Evolutionary conservation across 1,284 basidiomycete genomes (phyloP), one percentile per base, ranked within the genome.

Genomic region (Puccinia horiana): DNA sequence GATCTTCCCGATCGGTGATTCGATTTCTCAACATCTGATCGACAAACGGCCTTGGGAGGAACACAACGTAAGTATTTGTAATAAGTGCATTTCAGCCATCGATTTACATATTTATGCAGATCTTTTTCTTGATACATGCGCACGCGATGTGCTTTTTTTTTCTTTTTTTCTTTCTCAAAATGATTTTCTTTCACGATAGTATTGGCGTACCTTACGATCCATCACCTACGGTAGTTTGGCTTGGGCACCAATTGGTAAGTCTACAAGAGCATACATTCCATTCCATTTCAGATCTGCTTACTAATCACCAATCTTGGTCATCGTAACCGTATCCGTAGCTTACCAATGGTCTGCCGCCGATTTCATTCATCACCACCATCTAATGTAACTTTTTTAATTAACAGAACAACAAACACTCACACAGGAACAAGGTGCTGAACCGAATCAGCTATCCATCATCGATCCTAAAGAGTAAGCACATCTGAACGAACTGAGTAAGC

Each of bases 1-100:
- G 23, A 23, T 67, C 35, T 67, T 67, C n/a, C 63, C 63, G 32
- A 18, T 67, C 63, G 63, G 63, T 5, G 63, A 67, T 44, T 20
- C 32, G 23, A 67, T 67, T 18, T 67, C 63, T 2, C 63, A 67
- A n/a, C 63, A 67, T 67, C 23, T 67, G 1, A 44, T 67, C 42
- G 63, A 67, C 16, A 18, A 37, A 20, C 2, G n/a, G 5, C 42
- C 63, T 8, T 67, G 18, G 63, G 18, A 35, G 32, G 23, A 67
- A 2, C 63, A 67, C 18, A 44, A 67, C 42, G 63, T 67, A 35
- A 67, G 63, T 20, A 11, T 20, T n/a, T n/a, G n/a, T n/a, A n/a
- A n/a, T n/a, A n/a, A n/a, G n/a, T n/a, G n/a, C 61, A 16, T 16
- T 65, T 16, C 29, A 26, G 8, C 37, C 29, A 35, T 3, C 29